Base-by-base conservation (phyloP, 2,329 filamentous ascomycete species). In the Clonostachys chloroleuca region DNA sequence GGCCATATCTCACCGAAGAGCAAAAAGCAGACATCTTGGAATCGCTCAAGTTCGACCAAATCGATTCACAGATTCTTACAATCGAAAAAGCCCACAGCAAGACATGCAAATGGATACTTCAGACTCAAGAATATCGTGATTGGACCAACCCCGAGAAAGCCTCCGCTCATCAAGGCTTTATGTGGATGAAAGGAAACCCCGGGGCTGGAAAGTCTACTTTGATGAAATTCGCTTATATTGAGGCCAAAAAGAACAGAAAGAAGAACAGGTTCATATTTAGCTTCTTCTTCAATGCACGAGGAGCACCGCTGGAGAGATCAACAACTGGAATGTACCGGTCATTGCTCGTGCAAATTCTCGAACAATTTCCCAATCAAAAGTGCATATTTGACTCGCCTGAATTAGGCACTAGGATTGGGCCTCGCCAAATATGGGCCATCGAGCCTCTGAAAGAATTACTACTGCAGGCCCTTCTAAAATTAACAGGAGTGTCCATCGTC, bases 241-340 rank as follows among this genome's bases (percentile, higher is more conserved):
- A 46, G 12, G 13, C 42, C 12, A 37, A 42, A 36, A 18, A 8
- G 36, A 39, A n/a, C 12, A 37, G 40, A 40, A 12, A 8, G 36
- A 39, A 39, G 14, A 39, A 43, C 9, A 37, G 4, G 16, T 16
- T 18, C 12, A 16, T 13, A 13, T 10, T 30, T 10, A 72, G 66
- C 3, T 78, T 77, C 59, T 79, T 78, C 59, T 79, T 79, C 63
- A 73, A 77, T 46, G 73, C 74, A 0, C 58, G 72, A 44, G 74
- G 74, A 0, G 58, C 59, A 1, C 24, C 56, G 12, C 56, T 74
- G 9, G 17, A 40, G 36, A 34, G n/a, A n/a, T 42, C 16, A 42
- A 18, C 62, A 0, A 17, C 60, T 1, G 77, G 78, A 3, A 65
- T 81, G 55, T 78, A 78, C 52, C 67, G 74, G 6, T 74, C 73